phyloP scores from a whole-genome alignment of 1,284 basidiomycete genomes.

The Gymnopus androsaceus region DNA sequence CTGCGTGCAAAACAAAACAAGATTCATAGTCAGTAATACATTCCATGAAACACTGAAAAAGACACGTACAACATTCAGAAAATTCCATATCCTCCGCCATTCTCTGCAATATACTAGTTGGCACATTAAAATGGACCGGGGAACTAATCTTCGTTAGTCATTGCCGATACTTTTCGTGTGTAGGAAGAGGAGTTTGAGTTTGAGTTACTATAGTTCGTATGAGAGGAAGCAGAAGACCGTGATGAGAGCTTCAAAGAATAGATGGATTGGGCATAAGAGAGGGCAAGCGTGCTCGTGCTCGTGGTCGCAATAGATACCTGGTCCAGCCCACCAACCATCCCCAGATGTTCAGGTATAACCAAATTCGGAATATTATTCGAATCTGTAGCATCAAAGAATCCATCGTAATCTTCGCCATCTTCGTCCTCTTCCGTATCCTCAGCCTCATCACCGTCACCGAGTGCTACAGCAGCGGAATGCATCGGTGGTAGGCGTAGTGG shows the following conservation, averaged over 20 bases:
- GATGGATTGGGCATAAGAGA: too few relatives aligned
- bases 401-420: constrained; percentile 87
- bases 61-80: constrained; percentile 82
- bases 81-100: constrained; percentile 97
- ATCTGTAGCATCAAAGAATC: constrained; percentile 98
- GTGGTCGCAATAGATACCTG: too few relatives aligned
- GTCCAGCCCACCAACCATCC: too few relatives aligned
- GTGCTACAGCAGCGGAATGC: too few relatives aligned
- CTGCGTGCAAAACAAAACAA: constrained; percentile 38
- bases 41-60: not conserved
- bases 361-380: constrained; percentile 76
- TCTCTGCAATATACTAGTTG: constrained; percentile 91
- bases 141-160: constrained; percentile 96
- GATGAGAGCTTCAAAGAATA: constrained; percentile 72
- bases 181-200: constrained; percentile 94
- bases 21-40: not conserved
- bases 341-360: constrained; percentile 65
- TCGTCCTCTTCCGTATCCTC: constrained; percentile 35
- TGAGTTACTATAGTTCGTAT: constrained; percentile 83
- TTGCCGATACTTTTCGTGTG: constrained; percentile 97
- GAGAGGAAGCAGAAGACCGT: constrained; percentile 71
- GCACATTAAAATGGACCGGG: constrained; percentile 96
- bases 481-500: too few relatives aligned
- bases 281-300: too few relatives aligned
- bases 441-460: not conserved